phyloP scores from a whole-genome alignment of 805 yeast species.

The Metschnikowia lachancei region DNA sequence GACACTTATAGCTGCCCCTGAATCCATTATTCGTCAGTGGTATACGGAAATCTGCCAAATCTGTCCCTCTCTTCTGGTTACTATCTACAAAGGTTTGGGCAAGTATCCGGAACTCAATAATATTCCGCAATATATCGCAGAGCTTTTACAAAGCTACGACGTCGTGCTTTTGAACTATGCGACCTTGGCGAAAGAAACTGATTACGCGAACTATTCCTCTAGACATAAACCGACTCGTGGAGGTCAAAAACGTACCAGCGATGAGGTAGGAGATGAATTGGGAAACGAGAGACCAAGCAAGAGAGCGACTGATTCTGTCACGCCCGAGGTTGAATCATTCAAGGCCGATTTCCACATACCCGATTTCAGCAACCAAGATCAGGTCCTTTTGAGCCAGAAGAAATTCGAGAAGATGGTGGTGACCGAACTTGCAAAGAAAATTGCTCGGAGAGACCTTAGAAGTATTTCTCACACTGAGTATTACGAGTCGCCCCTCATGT shows the following conservation, averaged over 20 bases:
- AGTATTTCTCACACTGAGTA: constrained; percentile 17
- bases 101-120: constrained; percentile 27
- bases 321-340: constrained; percentile 13
- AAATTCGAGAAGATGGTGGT: constrained; percentile 16
- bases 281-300: neutral
- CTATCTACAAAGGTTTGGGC: constrained; percentile 59
- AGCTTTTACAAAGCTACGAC: constrained; percentile 60
- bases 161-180: constrained; percentile 78
- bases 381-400: constrained; percentile 14
- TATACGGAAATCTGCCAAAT: constrained; percentile 58
- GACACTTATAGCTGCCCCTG: constrained; percentile 83
- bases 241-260: constrained; percentile 16
- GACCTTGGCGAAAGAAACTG: constrained; percentile 69
- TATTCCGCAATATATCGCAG: constrained; percentile 46
- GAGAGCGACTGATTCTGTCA: neutral
- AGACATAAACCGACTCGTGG: constrained; percentile 45
- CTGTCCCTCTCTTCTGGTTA: constrained; percentile 60
- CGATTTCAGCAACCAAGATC: constrained; percentile 5
- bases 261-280: neutral
- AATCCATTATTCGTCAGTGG: constrained; percentile 85
- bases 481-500: constrained; percentile 77
- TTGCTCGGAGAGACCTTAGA: constrained; percentile 11
- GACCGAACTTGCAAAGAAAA: constrained; percentile 13
- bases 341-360: constrained; percentile 15
- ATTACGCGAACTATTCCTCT: constrained; percentile 73